These are phyloP conservation scores for Starmerella bacillaris DNA, from an alignment of 805 yeast genomes.

Conservation along the genomic window DNA sequence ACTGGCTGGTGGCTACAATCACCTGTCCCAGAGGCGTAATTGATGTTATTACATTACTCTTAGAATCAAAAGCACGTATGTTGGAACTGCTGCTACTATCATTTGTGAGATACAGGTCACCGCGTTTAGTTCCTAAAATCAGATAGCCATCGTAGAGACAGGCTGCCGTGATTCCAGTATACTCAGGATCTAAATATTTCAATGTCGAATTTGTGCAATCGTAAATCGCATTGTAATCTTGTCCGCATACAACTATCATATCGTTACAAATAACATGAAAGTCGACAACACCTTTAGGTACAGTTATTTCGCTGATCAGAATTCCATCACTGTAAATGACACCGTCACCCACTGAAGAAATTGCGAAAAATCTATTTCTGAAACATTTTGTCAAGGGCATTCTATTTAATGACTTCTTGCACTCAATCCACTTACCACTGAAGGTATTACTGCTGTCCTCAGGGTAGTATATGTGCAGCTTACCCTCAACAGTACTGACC, in stretches of 20 bases:
- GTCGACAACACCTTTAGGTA: not conserved
- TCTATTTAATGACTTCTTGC: not conserved
- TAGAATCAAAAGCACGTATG: slow-evolving; percentile 7
- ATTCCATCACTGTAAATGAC: too few relatives aligned
- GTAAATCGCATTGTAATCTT: not conserved
- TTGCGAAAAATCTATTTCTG: not conserved
- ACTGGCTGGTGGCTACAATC: slow-evolving; percentile 15
- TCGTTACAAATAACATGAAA: not conserved
- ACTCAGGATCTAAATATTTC: not conserved
- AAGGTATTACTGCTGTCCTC: not conserved
- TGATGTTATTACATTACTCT: slow-evolving; percentile 19
- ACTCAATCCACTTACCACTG: too few relatives aligned
- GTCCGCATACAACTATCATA: not conserved
- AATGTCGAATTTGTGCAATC: not conserved
- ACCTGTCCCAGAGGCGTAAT: slow-evolving; percentile 3
- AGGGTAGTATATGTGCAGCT: not conserved
- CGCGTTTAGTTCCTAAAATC: not conserved
- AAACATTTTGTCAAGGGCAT: not conserved
- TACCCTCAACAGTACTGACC: not conserved
- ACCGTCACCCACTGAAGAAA: not conserved
- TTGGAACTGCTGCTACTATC: not conserved
- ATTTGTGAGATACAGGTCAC: not conserved
- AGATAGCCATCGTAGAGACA: not conserved
- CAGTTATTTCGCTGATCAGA: not conserved
- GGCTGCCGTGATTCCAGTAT: not conserved